Evolutionary conservation across 352 stramenopile genomes (phyloP), one percentile per base, ranked within the genome.

Genomic region (Phytophthora rubi): DNA sequence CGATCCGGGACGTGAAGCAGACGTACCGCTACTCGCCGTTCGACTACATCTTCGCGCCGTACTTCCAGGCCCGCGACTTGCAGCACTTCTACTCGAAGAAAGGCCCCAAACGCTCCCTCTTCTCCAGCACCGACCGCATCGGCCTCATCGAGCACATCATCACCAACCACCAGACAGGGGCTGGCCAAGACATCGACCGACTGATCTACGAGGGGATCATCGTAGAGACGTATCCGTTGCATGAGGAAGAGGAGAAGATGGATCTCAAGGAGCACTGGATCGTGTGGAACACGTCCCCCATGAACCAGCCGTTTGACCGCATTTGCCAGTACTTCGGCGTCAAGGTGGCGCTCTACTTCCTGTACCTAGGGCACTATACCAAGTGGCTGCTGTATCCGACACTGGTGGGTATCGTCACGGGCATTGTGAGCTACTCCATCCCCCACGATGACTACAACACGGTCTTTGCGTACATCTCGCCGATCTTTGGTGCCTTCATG

Each of bases 341-440:
- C 63, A 92, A 99, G 75, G 92, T 99, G 60, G 92, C 93, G 21
- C 97, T 99, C 61, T 99, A 99, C 80, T 99, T 99, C 73, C 79
- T 98, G 37, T 99, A 97, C 88, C 67, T 99, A 23, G 94, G 98
- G 13, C 95, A 99, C 77, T 98, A 96, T 76, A 98, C 96, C 42
- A 94, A 95, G 61, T 98, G 97, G 86, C 81, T 99, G 30, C 70
- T 98, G n/a, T 97, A 97, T 59, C 89, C 97, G 21, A 95, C 92
- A 44, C 59, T 99, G 18, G 68, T 98, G 48, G 97, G 97, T 3
- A 79, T 95, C 47, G 60, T 98, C 33, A 91, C 98, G 32, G 94
- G 95, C 15, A 86, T 98, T 15, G 72, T 91, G 39, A 84, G 88
- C 48, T 86, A 86, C 61, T 65, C 76, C 26, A 75, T 93, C 35